A percentile compares a stretch with the other conserved stretches of the same genome.
Conservation (phyloP, 2,329 filamentous ascomycete genomes). For the Didymella pomorum region DNA sequence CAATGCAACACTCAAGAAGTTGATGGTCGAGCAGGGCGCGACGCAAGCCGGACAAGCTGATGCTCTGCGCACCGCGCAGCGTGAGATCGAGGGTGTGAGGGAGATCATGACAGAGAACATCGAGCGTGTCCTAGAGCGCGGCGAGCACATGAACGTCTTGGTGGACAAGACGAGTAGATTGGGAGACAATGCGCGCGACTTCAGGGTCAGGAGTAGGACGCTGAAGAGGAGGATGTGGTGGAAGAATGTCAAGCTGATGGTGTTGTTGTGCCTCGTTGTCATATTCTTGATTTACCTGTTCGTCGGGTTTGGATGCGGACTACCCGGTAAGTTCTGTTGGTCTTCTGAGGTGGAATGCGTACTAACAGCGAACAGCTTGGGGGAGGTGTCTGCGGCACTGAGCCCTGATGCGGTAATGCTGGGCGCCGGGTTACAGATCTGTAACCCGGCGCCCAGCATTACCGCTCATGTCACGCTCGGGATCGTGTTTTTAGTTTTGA, state of each 20-base stretch:
- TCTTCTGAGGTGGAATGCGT: neutral
- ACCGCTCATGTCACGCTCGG: neutral
- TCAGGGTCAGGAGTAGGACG: slow-evolving; percentile 84
- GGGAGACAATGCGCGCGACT: slow-evolving; percentile 87
- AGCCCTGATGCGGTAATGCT: too few relatives aligned
- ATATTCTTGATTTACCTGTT: slow-evolving; percentile 76
- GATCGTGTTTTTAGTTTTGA: neutral
- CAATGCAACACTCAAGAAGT: slow-evolving; percentile 76
- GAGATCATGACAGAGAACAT: slow-evolving; percentile 98
- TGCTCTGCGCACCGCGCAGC: slow-evolving; percentile 81
- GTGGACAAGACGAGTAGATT: slow-evolving; percentile 96
- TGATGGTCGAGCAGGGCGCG: slow-evolving; percentile 87
- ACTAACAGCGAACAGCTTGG: slow-evolving; percentile 46
- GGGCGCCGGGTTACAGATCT: too few relatives aligned
- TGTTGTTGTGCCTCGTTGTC: slow-evolving; percentile 74
- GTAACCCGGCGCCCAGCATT: too few relatives aligned
- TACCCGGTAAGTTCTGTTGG: slow-evolving; percentile 65
- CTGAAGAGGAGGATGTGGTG: slow-evolving; percentile 97
- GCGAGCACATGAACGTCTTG: slow-evolving; percentile 90
- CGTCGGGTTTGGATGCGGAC: slow-evolving; percentile 74
- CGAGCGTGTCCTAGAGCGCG: slow-evolving; percentile 82
- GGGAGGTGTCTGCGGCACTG: slow-evolving; percentile 46
- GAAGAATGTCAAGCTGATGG: slow-evolving; percentile 98
- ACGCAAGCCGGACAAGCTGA: slow-evolving; percentile 75
- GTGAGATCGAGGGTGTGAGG: slow-evolving; percentile 90